Evolutionary conservation across 345 rosid species (phyloP).

Genomic region (Rhodomyrtus tomentosa): DNA sequence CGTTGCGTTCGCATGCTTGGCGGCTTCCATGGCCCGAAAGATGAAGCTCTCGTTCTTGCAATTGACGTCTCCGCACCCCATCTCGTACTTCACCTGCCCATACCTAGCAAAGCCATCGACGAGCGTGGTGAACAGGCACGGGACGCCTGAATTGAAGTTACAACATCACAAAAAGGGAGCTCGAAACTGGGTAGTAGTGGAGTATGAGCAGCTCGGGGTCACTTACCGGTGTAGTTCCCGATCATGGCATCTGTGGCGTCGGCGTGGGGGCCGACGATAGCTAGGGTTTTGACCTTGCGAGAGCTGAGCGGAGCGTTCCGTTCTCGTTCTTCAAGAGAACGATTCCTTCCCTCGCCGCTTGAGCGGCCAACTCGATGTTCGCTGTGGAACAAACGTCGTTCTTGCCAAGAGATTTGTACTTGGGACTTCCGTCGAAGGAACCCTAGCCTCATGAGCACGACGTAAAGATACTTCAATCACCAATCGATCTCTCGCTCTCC

Average conservation of each 20-base stretch:
- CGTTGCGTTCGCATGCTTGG: slow-evolving; percentile 35
- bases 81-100: slow-evolving; percentile 10
- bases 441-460: slow-evolving; percentile 56
- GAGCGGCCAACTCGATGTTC: slow-evolving; percentile 30
- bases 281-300: slow-evolving; percentile 8
- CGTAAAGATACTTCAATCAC: slow-evolving; percentile 15
- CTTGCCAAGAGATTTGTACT: slow-evolving; percentile 17
- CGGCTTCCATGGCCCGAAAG: slow-evolving; percentile 16
- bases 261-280: slow-evolving; percentile 46
- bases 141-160: slow-evolving; percentile 14
- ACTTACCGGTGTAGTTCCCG: slow-evolving; percentile 48
- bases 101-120: slow-evolving; percentile 26
- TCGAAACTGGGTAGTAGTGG: too few relatives aligned
- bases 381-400: slow-evolving; percentile 18
- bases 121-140: slow-evolving; percentile 32
- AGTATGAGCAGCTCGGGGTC: neutral
- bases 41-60: slow-evolving; percentile 27
- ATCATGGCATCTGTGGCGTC: slow-evolving; percentile 39
- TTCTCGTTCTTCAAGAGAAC: slow-evolving; percentile 40
- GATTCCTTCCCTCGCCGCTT: slow-evolving; percentile 49
- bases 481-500: slow-evolving; percentile 19
- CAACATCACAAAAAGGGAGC: neutral
- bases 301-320: slow-evolving; percentile 16
- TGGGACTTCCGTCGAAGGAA: slow-evolving; percentile 45
- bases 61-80: slow-evolving; percentile 41